Evolutionary conservation across 1,284 basidiomycete species (phyloP), one percentile per base, ranked within the genome.

Genomic region (Apiotrichum sp.): DNA sequence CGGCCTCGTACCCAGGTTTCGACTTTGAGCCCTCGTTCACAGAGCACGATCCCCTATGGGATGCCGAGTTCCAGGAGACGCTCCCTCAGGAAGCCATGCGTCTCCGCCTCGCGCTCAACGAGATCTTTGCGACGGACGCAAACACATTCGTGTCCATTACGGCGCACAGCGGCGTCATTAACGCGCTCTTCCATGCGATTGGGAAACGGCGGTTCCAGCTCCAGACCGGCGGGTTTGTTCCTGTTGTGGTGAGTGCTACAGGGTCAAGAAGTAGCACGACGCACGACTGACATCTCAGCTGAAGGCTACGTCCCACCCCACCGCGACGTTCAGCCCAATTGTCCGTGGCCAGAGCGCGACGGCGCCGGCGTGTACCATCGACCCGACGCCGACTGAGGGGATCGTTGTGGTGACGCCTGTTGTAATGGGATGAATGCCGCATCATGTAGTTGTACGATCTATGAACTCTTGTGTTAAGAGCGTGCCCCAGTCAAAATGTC

Each of bases 91-190:
- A 69, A 14, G 61, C 66, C 4, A 40, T 62, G 0, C 62, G 73
- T 0, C 54, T 65, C 5, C 67, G 65, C 33, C 54, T 63, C 34
- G 53, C 58, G 11, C 58, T 73, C 2, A 66, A 70, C 59, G 56
- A 73, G 59, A 58, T 75, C 41, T 74, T 75, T 43, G 63, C 68
- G 4, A 63, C 55, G 4, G 71, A 73, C 39, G 14, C 62, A 0
- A 44, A 50, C 4, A 65, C 67, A 29, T 71, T 65, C 57, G 55
- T 76, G 47, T 64, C 62, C 40, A 72, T 77, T 50, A 75, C 74
- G 1, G 68, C 65, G 3, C 75, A 76, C 44, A 64, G 65, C 7
- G 75, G 74, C 7, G 64, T 67, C 14, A 75, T 75, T 45, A 55
- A 58, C 9, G 63, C 68, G 0, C 65, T 74, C 52, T 69, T 74